Percentiles rank a stretch among this genome's conserved stretches.
Evolutionary conservation across 495 filamentous ascomycete species (phyloP).

Genomic region (Lindgomyces ingoldianus): DNA sequence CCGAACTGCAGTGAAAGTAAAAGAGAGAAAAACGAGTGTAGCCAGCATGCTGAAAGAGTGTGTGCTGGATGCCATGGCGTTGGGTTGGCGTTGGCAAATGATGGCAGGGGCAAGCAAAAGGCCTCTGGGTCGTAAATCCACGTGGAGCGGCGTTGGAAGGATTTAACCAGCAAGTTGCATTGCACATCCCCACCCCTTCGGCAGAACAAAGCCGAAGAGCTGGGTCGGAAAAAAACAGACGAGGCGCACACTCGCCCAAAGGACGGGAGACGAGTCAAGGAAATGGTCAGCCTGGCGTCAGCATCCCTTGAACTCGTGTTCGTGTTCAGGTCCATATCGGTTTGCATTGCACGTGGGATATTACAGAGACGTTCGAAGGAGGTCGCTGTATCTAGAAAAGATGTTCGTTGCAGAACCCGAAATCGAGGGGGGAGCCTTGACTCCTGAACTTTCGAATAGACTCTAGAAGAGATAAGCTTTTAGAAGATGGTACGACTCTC

Average conservation of each 20-base stretch:
- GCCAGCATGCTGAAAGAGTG: slow-evolving; percentile 14
- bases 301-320: no score
- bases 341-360: no score
- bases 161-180: slow-evolving; percentile 6
- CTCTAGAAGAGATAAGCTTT: no score
- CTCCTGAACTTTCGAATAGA: no score
- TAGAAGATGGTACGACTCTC: no score
- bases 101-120: not conserved
- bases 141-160: not conserved
- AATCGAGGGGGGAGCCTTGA: no score
- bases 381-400: no score
- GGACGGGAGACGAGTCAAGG: not conserved
- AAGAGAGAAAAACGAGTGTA: slow-evolving; percentile 19
- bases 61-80: not conserved
- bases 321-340: no score
- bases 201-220: not conserved
- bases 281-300: no score
- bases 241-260: not conserved
- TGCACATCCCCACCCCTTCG: not conserved
- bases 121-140: not conserved
- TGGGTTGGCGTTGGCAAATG: not conserved
- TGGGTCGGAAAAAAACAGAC: not conserved
- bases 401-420: no score
- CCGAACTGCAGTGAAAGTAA: not conserved
- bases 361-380: no score